Base-by-base conservation (phyloP, 306 rosid species). In the Hippophae rhamnoides region DNA sequence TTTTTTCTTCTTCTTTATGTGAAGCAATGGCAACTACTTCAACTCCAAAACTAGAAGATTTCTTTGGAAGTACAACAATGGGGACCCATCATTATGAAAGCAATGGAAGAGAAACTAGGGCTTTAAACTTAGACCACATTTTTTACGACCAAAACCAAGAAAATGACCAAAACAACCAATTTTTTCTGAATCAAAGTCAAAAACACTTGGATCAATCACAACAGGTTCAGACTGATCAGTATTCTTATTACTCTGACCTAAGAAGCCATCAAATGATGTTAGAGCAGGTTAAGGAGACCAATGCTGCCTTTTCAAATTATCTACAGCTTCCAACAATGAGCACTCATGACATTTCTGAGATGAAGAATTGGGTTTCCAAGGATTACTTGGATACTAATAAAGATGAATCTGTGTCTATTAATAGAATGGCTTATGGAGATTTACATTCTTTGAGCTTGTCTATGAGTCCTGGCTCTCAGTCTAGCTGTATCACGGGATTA, bases 401-500 rank as follows among this genome's bases (percentile, higher is more conserved):
- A 42, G 77, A 76, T 58, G 89, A 83, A 60, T 72, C 83, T 41
- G 82, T 84, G 43, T 52, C 82, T 25, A 58, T 81, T 63, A 76
- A 75, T 8, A 61, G 78, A 74, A 77, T 79, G 81, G 41, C 75
- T 10, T 83, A 67, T 73, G 94, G 88, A 18, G 94, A 89, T 56
- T 77, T 85, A 64, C 83, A 89, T 52, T 75, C 89, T 13, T 70
- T 89, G 65, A 85, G 79, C 76, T 73, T 89, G 79, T 83, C 92
- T 10, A 83, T 86, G 95, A 89, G 87, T 65, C 89, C 97, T 65
- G 76, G 85, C 74, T 86, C 95, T 43, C 95, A 89, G 12, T 84
- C 97, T 13, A 89, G 95, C 74, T 78, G 89, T 75, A 81, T 86
- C 6, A 86, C 92, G 5, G 81, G 69, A 11, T 72, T 89, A 18